These are phyloP conservation scores for Nakaseomyces bracarensis DNA, from an alignment of 1,139 yeast species.

Conservation along the genomic window DNA sequence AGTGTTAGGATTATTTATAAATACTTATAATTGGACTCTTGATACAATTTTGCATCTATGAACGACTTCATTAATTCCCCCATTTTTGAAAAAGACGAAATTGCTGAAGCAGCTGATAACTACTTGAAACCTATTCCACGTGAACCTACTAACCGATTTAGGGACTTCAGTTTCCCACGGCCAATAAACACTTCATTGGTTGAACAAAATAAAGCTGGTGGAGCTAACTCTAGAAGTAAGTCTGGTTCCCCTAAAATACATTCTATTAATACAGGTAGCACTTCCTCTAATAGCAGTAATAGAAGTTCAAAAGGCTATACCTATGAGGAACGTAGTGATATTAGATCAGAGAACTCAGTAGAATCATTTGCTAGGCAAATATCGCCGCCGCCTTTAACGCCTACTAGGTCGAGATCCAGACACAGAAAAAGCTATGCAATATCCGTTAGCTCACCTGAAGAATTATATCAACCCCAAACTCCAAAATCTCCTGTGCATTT, in stretches of 20 bases:
- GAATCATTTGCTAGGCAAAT: background rate
- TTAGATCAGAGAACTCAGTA: background rate
- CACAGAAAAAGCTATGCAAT: constrained; percentile 13
- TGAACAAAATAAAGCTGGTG: background rate
- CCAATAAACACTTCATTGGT: background rate
- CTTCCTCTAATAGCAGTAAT: background rate
- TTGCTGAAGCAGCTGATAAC: background rate
- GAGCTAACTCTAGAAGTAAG: background rate
- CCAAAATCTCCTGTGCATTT: constrained; percentile 7
- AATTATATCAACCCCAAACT: constrained; percentile 1
- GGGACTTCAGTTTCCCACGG: background rate
- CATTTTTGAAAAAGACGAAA: constrained; percentile 1
- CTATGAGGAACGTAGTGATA: background rate
- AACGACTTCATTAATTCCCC: too few relatives aligned
- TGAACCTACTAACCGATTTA: background rate
- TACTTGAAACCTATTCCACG: background rate
- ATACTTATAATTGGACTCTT: too few relatives aligned
- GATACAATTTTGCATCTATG: too few relatives aligned
- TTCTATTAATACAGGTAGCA: background rate
- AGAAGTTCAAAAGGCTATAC: background rate
- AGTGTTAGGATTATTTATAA: too few relatives aligned
- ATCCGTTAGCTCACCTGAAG: constrained; percentile 8
- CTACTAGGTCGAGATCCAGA: constrained; percentile 1
- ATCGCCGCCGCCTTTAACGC: constrained; percentile 1
- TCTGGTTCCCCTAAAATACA: background rate